phyloP scores from a whole-genome alignment of 805 yeast genomes.

The Tetrapisispora fleetii region DNA sequence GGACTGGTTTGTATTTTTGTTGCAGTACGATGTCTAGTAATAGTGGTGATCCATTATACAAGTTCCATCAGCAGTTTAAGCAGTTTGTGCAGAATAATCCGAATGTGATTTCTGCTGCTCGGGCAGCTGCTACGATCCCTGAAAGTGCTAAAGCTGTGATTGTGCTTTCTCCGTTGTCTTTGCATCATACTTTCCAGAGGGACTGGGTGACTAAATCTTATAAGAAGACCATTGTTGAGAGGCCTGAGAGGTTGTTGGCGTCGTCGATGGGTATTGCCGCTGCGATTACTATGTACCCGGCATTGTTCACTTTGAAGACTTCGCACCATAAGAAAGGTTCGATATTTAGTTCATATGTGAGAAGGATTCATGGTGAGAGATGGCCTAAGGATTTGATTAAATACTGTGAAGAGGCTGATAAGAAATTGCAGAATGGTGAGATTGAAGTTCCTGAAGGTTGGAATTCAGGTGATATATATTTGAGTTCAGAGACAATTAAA shows the following conservation, averaged over 20 bases:
- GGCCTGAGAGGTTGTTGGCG: constrained; percentile 73
- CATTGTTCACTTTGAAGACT: constrained; percentile 41
- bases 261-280: constrained; percentile 70
- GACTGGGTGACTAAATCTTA: constrained; percentile 66
- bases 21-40: not conserved
- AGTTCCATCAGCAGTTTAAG: constrained; percentile 36
- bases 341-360: constrained; percentile 49
- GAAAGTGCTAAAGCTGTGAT: constrained; percentile 45
- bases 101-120: constrained; percentile 28
- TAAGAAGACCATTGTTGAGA: constrained; percentile 60
- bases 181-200: constrained; percentile 65
- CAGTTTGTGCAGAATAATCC: constrained; percentile 34
- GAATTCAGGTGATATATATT: constrained; percentile 76
- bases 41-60: constrained; percentile 26
- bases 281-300: constrained; percentile 60
- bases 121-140: constrained; percentile 27
- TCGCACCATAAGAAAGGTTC: constrained; percentile 34
- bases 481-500: constrained; percentile 52
- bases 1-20: not conserved
- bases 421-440: constrained; percentile 40
- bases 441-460: constrained; percentile 73
- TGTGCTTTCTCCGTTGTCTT: constrained; percentile 57
- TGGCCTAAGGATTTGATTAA: constrained; percentile 57
- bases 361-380: constrained; percentile 58
- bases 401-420: constrained; percentile 50